phyloP scores from a whole-genome alignment of 495 filamentous ascomycete species.

The Penicillium canariense region DNA sequence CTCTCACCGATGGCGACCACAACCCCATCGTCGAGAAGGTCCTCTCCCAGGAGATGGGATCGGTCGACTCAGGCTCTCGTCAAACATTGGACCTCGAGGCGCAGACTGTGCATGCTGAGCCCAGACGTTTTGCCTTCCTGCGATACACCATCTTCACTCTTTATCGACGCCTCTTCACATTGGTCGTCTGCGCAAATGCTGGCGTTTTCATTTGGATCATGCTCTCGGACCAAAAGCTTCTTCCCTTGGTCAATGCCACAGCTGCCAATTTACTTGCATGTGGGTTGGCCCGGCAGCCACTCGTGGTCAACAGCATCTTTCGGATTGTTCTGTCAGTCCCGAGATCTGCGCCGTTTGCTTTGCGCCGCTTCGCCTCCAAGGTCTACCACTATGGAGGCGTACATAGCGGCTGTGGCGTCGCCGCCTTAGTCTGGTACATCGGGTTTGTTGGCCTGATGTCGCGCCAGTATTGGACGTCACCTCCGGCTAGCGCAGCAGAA shows the following conservation, averaged over 20 bases:
- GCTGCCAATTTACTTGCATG: constrained; percentile 52
- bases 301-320: constrained; percentile 72
- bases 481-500: constrained; percentile 13
- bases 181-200: constrained; percentile 53
- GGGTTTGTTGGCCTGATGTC: constrained; percentile 54
- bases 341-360: constrained; percentile 56
- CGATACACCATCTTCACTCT: constrained; percentile 43
- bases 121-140: constrained; percentile 28
- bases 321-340: constrained; percentile 57
- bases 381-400: constrained; percentile 77
- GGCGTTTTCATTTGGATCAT: constrained; percentile 47
- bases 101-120: constrained; percentile 28
- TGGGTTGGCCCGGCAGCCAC: constrained; percentile 69
- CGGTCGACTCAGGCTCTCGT: not conserved
- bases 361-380: constrained; percentile 66
- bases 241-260: constrained; percentile 47
- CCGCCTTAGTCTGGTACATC: constrained; percentile 68
- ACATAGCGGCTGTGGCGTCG: constrained; percentile 69
- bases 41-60: constrained; percentile 28
- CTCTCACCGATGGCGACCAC: constrained; percentile 22
- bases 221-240: constrained; percentile 31
- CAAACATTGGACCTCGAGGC: constrained; percentile 38
- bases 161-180: constrained; percentile 53
- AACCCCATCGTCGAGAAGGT: constrained; percentile 15
- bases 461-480: constrained; percentile 35